phyloP scores from a whole-genome alignment of 225 moss, liverwort and hornwort genomes.

The Antitrichia curtipendula region DNA sequence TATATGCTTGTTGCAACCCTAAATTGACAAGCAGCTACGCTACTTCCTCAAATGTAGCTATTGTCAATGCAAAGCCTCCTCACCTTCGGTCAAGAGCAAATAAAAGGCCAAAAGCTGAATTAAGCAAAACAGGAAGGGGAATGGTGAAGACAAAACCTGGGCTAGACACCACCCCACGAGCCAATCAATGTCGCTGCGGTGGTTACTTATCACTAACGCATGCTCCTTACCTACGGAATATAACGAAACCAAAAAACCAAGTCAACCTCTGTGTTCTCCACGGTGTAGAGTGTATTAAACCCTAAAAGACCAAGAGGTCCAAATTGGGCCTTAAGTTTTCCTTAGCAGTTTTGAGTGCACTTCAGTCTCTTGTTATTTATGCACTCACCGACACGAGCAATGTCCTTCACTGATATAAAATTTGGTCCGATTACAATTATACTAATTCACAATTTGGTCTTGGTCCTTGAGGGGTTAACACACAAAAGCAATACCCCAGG shows the following conservation, averaged over 20 bases:
- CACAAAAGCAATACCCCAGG: neutral
- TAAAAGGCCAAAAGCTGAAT: neutral
- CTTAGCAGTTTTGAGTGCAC: neutral
- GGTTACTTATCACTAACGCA: constrained; percentile 76
- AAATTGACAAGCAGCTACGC: neutral
- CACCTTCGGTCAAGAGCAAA: neutral
- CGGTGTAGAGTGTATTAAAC: neutral
- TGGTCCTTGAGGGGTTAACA: neutral
- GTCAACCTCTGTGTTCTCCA: neutral
- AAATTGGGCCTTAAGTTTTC: neutral
- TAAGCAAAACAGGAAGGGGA: neutral
- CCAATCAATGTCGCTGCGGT: constrained; percentile 97
- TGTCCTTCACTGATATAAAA: neutral
- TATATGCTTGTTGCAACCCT: neutral
- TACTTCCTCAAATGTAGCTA: neutral
- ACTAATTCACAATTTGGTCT: neutral
- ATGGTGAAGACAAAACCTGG: constrained; percentile 31
- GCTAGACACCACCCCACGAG: constrained; percentile 88
- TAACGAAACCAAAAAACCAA: neutral
- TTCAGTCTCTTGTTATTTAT: neutral
- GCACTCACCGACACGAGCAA: neutral
- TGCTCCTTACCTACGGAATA: constrained; percentile 74
- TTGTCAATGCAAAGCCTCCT: neutral
- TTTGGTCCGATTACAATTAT: neutral
- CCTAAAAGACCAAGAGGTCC: neutral